These are phyloP conservation scores for Colletotrichum brevisporum DNA, from an alignment of 2,329 filamentous ascomycete species.

Conservation along the genomic window DNA sequence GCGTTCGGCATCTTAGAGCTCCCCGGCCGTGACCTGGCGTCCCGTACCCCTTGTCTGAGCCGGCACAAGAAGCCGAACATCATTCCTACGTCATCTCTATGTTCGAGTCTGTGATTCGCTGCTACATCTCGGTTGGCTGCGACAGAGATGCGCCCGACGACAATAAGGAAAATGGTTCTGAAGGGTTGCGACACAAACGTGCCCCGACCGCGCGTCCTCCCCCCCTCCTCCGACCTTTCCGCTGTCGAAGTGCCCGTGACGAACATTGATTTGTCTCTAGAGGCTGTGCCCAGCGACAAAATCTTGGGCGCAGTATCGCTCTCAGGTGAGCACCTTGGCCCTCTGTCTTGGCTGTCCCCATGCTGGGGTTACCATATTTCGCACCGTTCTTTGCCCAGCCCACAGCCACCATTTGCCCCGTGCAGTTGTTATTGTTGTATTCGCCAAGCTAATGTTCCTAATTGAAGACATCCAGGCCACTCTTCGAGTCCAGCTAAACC, in stretches of 20 bases:
- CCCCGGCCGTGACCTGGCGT: slow-evolving; percentile 20
- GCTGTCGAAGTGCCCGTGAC: too few relatives aligned
- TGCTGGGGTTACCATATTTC: not conserved
- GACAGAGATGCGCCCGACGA: slow-evolving; percentile 25
- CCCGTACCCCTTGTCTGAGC: slow-evolving; percentile 27
- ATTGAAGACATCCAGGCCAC: too few relatives aligned
- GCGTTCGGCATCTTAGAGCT: slow-evolving; percentile 21
- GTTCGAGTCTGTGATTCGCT: slow-evolving; percentile 18
- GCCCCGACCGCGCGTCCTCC: slow-evolving; percentile 18
- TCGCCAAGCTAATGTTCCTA: slow-evolving; percentile 5
- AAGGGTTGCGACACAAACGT: not conserved
- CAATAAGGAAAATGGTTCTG: slow-evolving; percentile 1
- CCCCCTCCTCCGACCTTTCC: not conserved
- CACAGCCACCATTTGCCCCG: slow-evolving; percentile 30
- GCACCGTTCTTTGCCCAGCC: slow-evolving; percentile 28
- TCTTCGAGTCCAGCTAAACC: too few relatives aligned
- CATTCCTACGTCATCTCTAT: slow-evolving; percentile 32
- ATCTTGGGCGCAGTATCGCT: slow-evolving; percentile 2
- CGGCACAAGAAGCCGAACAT: slow-evolving; percentile 34
- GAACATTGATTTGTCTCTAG: not conserved
- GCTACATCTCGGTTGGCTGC: slow-evolving; percentile 15
- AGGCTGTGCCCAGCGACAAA: slow-evolving; percentile 17
- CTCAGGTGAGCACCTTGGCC: slow-evolving; percentile 26
- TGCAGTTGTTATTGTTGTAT: not conserved
- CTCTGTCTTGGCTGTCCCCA: slow-evolving; percentile 19